phyloP scores from a whole-genome alignment of 495 filamentous ascomycete species.

The Parathielavia hyrcaniae region DNA sequence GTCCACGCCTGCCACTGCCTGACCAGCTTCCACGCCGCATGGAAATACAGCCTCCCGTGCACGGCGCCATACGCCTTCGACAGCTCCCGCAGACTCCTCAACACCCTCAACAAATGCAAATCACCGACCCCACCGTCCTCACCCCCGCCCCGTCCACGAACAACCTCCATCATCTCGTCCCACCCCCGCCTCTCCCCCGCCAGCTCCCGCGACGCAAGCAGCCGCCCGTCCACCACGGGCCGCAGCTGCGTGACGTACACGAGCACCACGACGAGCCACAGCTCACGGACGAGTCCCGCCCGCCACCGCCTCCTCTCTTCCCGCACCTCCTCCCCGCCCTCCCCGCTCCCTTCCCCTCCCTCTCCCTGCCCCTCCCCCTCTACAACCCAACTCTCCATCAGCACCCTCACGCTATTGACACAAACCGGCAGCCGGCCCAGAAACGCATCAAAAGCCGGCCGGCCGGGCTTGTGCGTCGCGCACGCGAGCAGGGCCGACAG shows the following conservation, averaged over 20 bases:
- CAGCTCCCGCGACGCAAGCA: constrained; percentile 14
- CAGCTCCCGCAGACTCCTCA: constrained; percentile 30
- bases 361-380: constrained; percentile 16
- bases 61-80: constrained; percentile 8
- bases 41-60: constrained; percentile 18
- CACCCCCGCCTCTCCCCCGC: constrained; percentile 15
- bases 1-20: constrained; percentile 28
- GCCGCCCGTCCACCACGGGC: constrained; percentile 23
- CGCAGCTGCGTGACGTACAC: constrained; percentile 32
- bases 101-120: constrained; percentile 19
- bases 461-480: constrained; percentile 25
- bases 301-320: no score
- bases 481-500: constrained; percentile 24
- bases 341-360: no score
- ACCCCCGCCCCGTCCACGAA: constrained; percentile 2
- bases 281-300: no score
- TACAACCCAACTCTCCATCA: constrained; percentile 20
- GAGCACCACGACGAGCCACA: constrained; percentile 30
- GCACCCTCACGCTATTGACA: constrained; percentile 23
- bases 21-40: constrained; percentile 30
- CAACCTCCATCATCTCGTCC: constrained; percentile 15
- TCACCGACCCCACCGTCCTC: constrained; percentile 15
- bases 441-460: constrained; percentile 29
- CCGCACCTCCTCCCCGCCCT: no score
- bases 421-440: constrained; percentile 25